Evolutionary conservation across 2,329 filamentous ascomycete species (phyloP), one percentile per base, ranked within the genome.

Genomic region (Sclerotinia spermophila): DNA sequence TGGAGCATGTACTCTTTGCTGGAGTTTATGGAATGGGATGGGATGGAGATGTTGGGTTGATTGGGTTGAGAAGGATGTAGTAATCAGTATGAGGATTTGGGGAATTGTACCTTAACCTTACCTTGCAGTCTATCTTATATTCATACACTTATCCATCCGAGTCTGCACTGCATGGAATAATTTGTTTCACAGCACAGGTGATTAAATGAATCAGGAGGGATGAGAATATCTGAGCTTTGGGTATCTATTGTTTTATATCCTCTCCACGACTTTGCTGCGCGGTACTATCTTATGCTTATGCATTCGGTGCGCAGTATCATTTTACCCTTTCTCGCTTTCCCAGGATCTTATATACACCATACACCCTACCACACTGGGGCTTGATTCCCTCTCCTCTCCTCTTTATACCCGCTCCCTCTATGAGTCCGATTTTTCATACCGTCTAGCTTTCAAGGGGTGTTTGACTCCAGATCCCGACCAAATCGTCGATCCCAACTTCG

Each of bases 221-320:
- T 17, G 21, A 38, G 8, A 59, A 38, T 2, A 2, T 59, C 7
- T 4, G 21, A 17, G 15, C 10, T n/a, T 59, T 38, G 62, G 62
- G 45, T 66, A 66, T 66, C 62, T 53, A 27, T 53, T 30, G 24
- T 66, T 66, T 10, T 42, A 15, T 53, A 40, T 42, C 17, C 19
- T 42, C 5, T 19, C 42, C 62, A 27, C 17, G 5, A 66, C 35
- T 42, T 0, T 2, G 5, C 5, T 30, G 45, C 15, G 45, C n/a
- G 27, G 3, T 6, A 40, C n/a, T 53, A 2, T 53, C 17, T 17
- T 17, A 1, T 53, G 2, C 15, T 17, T 30, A 7, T 38, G 5
- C 24, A 1, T 6, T 35, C 11, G 38, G 24, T 19, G 17, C 5
- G 1, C 3, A 3, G 8, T 11, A 1, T 5, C 2, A 0, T 24